Evolutionary conservation across 1,284 basidiomycete species (phyloP), one percentile per base, ranked within the genome.

Genomic region (Rhizopogon parksii): DNA sequence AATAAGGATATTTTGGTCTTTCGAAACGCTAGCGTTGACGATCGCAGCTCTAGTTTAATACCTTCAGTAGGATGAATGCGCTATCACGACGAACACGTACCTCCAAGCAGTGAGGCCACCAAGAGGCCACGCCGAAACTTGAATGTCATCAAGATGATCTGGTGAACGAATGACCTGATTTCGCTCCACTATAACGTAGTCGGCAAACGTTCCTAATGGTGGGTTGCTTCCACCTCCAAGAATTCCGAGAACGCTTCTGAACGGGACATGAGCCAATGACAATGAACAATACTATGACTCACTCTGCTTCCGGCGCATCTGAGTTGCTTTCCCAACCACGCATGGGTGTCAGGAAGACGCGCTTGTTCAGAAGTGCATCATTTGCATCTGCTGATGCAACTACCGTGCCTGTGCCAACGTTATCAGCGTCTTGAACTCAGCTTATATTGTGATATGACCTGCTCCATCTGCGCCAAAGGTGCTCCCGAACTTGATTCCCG

Each of bases 51-150:
- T 90, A 58, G 5, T 40, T 19, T 14, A 6, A 11, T 45, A 48
- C 6, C 36, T 6, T 47, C 17, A 17, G 27, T n/a, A 49, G 14
- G 15, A 19, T 19, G 32, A 40, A 21, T 24, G 36, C n/a, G 6
- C 3, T 21, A 24, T 51, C 12, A 15, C 46, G 46, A 46, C 43
- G 9, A n/a, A 6, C 19, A 56, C 62, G 40, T 35, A 87, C 85
- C 90, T 82, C 83, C 88, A 94, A 3, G 91, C 88, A 6, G 91
- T 94, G 9, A 93, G 68, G 1, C 80, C 86, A 0, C 76, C 89
- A 1, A 91, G 66, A 0, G 91, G 90, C 77, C 87, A 86, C 6
- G 88, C 83, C 0, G 88, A 83, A 4, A 79, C 76, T 49, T 91
- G 79, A 39, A 82, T 71, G 58, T 89, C 82, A 50, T 78, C 74